Conservation (phyloP, 331 rosid genomes). For the Phaseolus coccineus region DNA sequence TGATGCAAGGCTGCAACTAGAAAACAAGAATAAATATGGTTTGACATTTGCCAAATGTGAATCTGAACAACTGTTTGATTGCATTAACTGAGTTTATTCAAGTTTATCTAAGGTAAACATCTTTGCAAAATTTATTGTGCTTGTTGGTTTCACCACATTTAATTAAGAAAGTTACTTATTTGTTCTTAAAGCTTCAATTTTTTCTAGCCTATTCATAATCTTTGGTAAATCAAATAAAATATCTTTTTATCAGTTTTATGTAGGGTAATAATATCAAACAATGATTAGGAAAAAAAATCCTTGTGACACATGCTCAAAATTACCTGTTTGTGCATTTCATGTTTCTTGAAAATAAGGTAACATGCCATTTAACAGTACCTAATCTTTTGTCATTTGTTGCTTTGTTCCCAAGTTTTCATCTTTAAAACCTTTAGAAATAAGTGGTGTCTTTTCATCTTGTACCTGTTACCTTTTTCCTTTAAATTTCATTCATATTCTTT, state of each 20-base stretch:
- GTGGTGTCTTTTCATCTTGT: background rate
- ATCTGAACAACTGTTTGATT: constrained; percentile 6
- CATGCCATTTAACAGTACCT: background rate
- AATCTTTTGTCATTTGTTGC: constrained; percentile 1
- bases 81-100: constrained; percentile 9
- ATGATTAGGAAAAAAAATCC: background rate
- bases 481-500: constrained; percentile 17
- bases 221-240: constrained; percentile 22
- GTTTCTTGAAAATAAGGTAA: constrained; percentile 23
- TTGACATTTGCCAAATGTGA: constrained; percentile 19
- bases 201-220: background rate
- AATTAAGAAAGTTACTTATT: constrained; percentile 1
- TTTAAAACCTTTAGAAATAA: constrained; percentile 20
- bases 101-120: constrained; percentile 3
- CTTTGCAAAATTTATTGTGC: background rate
- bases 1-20: constrained; percentile 17
- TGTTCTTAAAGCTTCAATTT: constrained; percentile 11
- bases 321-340: background rate
- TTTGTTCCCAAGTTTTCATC: constrained; percentile 24
- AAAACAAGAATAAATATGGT: constrained; percentile 23
- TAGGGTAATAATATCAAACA: background rate
- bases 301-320: background rate
- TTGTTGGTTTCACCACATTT: background rate
- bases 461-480: constrained; percentile 14
- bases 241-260: constrained; percentile 2